Percentiles rank a stretch among this genome's conserved stretches.
phyloP scores from a whole-genome alignment of 2,329 filamentous ascomycete species.

The Triangularia setosa region DNA sequence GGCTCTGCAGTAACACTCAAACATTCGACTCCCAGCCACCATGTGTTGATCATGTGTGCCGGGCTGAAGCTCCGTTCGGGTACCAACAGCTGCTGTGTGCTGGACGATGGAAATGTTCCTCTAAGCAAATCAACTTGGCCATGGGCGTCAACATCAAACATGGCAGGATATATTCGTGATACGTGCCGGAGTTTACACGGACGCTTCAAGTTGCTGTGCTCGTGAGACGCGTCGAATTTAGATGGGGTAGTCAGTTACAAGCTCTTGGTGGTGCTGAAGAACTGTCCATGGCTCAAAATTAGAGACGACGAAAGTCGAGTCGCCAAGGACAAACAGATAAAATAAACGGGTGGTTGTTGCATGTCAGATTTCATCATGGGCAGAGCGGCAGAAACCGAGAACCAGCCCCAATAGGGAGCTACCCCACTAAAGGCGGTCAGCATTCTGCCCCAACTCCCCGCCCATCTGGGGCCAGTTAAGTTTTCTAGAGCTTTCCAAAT shows the following conservation, averaged over 20 bases:
- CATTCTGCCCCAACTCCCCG: slow-evolving; percentile 23
- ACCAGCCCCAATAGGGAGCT: not conserved
- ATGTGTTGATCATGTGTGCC: not conserved
- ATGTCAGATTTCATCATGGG: not conserved
- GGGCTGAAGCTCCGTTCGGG: not conserved
- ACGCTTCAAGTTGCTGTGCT: not conserved
- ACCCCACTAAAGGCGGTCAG: slow-evolving; percentile 24
- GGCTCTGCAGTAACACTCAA: not conserved
- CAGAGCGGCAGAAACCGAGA: not conserved
- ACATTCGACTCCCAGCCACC: not conserved
- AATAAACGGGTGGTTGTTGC: not conserved
- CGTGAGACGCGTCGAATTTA: not conserved
- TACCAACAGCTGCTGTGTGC: not conserved
- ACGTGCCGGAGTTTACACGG: not conserved
- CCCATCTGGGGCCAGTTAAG: slow-evolving; percentile 23
- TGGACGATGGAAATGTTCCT: not conserved
- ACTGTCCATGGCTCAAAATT: too few species aligned
- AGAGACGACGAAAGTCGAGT: not conserved
- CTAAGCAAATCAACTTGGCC: not conserved
- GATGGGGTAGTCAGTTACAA: too few species aligned
- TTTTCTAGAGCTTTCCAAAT: slow-evolving; percentile 30
- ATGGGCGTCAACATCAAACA: not conserved
- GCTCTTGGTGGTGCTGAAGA: too few species aligned
- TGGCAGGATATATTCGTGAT: not conserved
- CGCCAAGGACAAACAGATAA: not conserved